These are phyloP conservation scores for Pichia sp. DNA, from an alignment of 1,139 yeast genomes.

Conservation along the genomic window DNA sequence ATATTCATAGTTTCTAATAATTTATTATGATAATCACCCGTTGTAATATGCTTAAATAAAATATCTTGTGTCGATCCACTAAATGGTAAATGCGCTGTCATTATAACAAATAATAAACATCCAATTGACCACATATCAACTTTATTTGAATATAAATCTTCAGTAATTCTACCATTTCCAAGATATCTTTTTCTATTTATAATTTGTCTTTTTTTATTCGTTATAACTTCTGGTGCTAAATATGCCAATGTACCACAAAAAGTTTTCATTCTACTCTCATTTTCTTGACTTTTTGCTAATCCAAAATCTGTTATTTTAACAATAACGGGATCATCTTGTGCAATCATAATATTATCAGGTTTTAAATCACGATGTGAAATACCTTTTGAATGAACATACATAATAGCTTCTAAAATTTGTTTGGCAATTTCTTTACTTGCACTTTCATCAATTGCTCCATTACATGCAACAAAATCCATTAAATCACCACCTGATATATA, in stretches of 20 bases:
- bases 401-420: conserved; percentile 78
- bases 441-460: conserved; percentile 86
- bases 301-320: conserved; percentile 93
- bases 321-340: conserved; percentile 83
- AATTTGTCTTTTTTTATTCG: conserved; percentile 46
- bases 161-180: conserved; percentile 28
- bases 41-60: conserved; percentile 65
- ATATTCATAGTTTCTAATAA: conserved; percentile 67
- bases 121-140: conserved; percentile 98
- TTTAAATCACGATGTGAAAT: conserved; percentile 92
- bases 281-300: conserved; percentile 70
- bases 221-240: conserved; percentile 90
- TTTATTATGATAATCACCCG: conserved; percentile 75
- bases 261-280: conserved; percentile 65
- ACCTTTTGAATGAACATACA: conserved; percentile 81
- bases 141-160: conserved; percentile 63
- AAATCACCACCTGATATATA: conserved; percentile 95
- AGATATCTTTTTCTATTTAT: conserved; percentile 25
- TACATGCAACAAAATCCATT: conserved; percentile 92
- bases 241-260: conserved; percentile 81
- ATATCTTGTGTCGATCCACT: conserved; percentile 89
- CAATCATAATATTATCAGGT: conserved; percentile 86
- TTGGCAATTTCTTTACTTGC: conserved; percentile 80
- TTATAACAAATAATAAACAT: conserved; percentile 79
- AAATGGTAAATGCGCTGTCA: conserved; percentile 90